phyloP scores from a whole-genome alignment of 495 filamentous ascomycete genomes.

The Hypoxylon trugodes region DNA sequence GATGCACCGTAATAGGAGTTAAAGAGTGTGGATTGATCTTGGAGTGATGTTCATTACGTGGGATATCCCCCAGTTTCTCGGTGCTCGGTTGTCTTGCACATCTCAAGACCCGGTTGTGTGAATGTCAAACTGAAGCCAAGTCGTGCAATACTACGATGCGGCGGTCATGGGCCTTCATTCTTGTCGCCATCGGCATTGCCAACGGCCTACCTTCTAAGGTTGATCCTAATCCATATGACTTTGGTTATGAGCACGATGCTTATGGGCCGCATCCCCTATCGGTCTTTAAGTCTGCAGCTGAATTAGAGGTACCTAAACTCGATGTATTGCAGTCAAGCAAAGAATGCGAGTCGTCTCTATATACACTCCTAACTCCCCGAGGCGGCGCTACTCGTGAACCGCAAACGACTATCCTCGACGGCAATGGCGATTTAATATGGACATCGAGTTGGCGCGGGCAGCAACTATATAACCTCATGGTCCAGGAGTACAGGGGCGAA shows the following conservation, averaged over 20 bases:
- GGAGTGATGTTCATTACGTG: constrained; percentile 4
- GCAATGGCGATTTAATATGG: constrained; percentile 56
- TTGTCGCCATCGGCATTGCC: constrained; percentile 11
- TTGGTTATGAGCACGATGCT: constrained; percentile 46
- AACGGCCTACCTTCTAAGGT: constrained; percentile 12
- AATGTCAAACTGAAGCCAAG: neutral
- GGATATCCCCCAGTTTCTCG: constrained; percentile 5
- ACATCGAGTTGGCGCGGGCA: constrained; percentile 43
- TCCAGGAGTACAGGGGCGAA: constrained; percentile 51
- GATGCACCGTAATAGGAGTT: constrained; percentile 3
- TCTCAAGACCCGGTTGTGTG: neutral
- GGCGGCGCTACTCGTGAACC: constrained; percentile 48
- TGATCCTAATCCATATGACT: constrained; percentile 20
- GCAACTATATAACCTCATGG: constrained; percentile 53
- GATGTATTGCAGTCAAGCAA: constrained; percentile 47
- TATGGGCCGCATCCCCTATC: constrained; percentile 53
- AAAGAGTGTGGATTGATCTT: neutral
- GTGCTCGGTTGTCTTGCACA: neutral
- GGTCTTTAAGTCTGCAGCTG: constrained; percentile 47
- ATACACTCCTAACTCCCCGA: constrained; percentile 55
- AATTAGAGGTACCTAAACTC: constrained; percentile 48
- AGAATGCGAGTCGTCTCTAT: constrained; percentile 52
- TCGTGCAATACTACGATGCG: constrained; percentile 17
- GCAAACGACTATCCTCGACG: constrained; percentile 57
- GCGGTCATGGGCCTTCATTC: constrained; percentile 18